Base-by-base conservation (phyloP, 1,139 yeast genomes). In the Hyphopichia khmerensis region DNA sequence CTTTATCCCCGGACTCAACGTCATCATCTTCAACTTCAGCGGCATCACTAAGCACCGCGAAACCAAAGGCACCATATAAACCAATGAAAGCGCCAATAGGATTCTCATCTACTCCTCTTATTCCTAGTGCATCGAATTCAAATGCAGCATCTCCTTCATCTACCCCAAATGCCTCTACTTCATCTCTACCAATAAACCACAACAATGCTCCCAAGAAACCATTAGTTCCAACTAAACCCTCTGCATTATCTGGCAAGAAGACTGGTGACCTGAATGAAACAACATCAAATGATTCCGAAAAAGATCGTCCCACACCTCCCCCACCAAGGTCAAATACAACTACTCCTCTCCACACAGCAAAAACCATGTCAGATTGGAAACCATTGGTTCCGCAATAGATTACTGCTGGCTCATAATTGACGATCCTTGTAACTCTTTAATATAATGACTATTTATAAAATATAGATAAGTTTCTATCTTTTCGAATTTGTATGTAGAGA, bases 351-450 rank as follows among this genome's bases (percentile, higher is more conserved):
- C 15, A 33, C 44, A 33, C 35, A 21, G 56, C 50, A 15, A 48
- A 55, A 50, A 54, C 65, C n/a, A 64, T 79, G 75, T 67, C 77
- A 17, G 79, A 79, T 35, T 79, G 84, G 84, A 73, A 75, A 43
- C 84, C 84, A 7, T 59, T 79, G 40, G 69, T 75, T 5, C 84
- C 84, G 1, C 76, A 75, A 49, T 77, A 59, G 34, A 9, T 7
- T 8, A 8, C n/a, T 26, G 5, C n/a, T 26, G 5, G 10, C 10
- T 26, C 10, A 26, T 26, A 8, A 8, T 26, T 26, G 8, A 21
- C 24, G 24, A 21, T 21, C 24, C 24, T 6, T 21, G 24, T 21
- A 21, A n/a, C n/a, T n/a, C n/a, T n/a, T n/a, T n/a, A 6, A 21
- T 21, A 6, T 9, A 21, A 21, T 6, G 29, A 26, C 29, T 11